Evolutionary conservation across 1,284 basidiomycete genomes (phyloP), one percentile per base, ranked within the genome.

Genomic region (Irpex rosettiformis): DNA sequence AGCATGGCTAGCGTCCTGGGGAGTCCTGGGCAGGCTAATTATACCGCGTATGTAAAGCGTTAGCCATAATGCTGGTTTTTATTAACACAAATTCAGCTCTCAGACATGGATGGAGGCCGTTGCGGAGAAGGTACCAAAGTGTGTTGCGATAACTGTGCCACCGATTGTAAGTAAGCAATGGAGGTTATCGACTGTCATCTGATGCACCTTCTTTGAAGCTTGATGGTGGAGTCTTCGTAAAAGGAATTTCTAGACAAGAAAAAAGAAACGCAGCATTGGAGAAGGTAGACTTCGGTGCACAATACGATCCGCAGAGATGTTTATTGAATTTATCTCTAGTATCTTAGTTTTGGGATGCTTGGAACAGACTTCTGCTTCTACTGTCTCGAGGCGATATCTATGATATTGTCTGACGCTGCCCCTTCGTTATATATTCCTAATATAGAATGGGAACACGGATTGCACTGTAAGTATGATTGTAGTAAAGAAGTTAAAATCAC

Each of bases 161-260:
- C 61, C 61, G 25, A 52, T 62, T 45, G 61, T 62, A 29, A 24
- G 61, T 48, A 29, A 24, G 61, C 37, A 49, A 21, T 21, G 25
- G 21, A 16, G 22, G 22, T 52, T 18, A 53, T 28, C 18, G 21
- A 21, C 30, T 10, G 7, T 25, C 43, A 3, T 25, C 25, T 54
- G 30, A 42, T n/a, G n/a, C n/a, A n/a, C n/a, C n/a, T 18, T 55
- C 16, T 43, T 52, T 42, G 40, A 37, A 61, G 61, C 40, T 53
- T 29, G 61, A 62, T 43, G 45, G 56, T 43, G 61, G 61, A 40
- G 56, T 58, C 22, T 60, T 62, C 45, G 61, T 57, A n/a, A 29
- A 56, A 27, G 52, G 51, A 24, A 54, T 61, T 37, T 42, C 52
- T 55, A 13, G 21, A 13, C 56, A 45, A 7, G 28, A 51, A 21